phyloP scores from a whole-genome alignment of 257 asterid species.

The Cruciata laevipes region DNA sequence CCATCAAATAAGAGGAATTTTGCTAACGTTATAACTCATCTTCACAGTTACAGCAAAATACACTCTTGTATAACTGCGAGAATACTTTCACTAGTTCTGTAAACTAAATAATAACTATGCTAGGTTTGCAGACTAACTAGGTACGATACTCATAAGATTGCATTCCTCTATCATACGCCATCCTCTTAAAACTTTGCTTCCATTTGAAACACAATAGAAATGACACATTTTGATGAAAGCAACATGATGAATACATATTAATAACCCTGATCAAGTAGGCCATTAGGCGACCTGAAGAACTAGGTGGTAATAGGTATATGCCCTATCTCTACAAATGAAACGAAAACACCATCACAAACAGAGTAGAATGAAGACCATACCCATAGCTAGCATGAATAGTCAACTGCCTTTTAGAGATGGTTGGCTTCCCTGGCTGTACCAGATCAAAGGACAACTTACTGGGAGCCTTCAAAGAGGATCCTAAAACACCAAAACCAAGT shows the following conservation, averaged over 20 bases:
- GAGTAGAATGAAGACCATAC: constrained; percentile 27
- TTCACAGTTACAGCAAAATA: not conserved
- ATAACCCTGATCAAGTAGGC: not conserved
- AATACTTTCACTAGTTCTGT: not conserved
- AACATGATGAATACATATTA: not conserved
- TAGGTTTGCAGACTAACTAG: not conserved
- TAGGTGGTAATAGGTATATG: not conserved
- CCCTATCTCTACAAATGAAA: not conserved
- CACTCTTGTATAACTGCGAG: not conserved
- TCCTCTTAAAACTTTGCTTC: not conserved
- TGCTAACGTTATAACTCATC: not conserved
- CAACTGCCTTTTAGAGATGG: constrained; percentile 33
- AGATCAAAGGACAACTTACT: constrained; percentile 39
- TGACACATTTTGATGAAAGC: not conserved
- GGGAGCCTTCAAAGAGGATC: constrained; percentile 40
- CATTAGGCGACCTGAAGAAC: not conserved
- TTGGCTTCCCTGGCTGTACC: constrained; percentile 29
- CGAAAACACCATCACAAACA: not conserved
- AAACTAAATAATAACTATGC: not conserved
- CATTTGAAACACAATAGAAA: not conserved
- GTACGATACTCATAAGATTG: not conserved
- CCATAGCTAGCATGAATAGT: constrained; percentile 52
- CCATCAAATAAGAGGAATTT: constrained; percentile 23
- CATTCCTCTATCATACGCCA: not conserved
- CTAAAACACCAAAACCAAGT: constrained; percentile 12